These are phyloP conservation scores for Calonectria hawksworthii DNA, from an alignment of 2,329 filamentous ascomycete genomes.

Conservation along the genomic window DNA sequence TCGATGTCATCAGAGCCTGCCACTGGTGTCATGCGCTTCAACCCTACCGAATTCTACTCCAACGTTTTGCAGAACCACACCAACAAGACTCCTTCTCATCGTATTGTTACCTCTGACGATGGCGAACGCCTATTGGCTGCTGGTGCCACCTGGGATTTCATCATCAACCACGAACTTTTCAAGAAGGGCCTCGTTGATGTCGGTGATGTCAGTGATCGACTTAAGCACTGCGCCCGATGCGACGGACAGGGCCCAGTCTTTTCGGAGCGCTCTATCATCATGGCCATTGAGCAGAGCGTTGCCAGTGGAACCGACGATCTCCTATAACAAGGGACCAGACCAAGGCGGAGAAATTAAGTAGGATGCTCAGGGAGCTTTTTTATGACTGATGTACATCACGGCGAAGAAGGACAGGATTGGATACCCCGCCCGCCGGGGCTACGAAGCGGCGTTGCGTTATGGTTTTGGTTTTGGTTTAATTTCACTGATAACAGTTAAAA, in stretches of 20 bases:
- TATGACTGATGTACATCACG: conserved; percentile 45
- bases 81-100: conserved; percentile 76
- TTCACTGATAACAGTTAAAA: conserved; percentile 19
- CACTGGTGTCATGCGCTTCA: conserved; percentile 79
- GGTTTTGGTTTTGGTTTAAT: conserved; percentile 32
- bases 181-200: conserved; percentile 85
- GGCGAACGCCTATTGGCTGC: conserved; percentile 81
- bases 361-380: conserved; percentile 31
- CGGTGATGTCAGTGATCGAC: conserved; percentile 81
- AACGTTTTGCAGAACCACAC: conserved; percentile 72
- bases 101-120: conserved; percentile 75
- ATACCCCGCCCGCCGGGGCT: conserved; percentile 47
- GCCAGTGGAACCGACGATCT: conserved; percentile 85
- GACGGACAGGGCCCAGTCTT: conserved; percentile 93
- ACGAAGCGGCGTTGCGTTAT: conserved; percentile 43
- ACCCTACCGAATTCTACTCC: conserved; percentile 79
- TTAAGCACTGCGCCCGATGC: conserved; percentile 83
- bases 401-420: conserved; percentile 37
- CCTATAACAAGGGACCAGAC: conserved; percentile 48
- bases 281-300: conserved; percentile 84
- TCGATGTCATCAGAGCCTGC: conserved; percentile 63
- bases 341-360: conserved; percentile 15
- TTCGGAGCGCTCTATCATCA: conserved; percentile 79
- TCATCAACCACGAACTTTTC: conserved; percentile 84
- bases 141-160: conserved; percentile 89